These are phyloP conservation scores for Acaromyces ingoldii DNA, from an alignment of 1,284 basidiomycete species.

Conservation along the genomic window DNA sequence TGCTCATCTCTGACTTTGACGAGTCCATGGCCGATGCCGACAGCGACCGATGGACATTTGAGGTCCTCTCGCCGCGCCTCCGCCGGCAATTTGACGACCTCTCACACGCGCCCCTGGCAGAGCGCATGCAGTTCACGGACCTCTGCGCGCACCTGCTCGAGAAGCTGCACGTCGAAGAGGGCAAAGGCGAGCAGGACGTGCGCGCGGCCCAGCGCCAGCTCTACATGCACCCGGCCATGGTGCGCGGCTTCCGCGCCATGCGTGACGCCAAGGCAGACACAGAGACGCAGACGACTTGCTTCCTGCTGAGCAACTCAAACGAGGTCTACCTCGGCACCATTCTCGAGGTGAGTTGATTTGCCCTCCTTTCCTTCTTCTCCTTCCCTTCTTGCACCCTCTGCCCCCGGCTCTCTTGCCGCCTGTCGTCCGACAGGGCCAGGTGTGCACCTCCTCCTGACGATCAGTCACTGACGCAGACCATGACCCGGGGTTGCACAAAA, in stretches of 20 bases:
- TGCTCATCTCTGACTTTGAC: slow-evolving; percentile 95
- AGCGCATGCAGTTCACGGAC: slow-evolving; percentile 81
- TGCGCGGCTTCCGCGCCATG: slow-evolving; percentile 72
- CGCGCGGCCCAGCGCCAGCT: not conserved
- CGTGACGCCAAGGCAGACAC: slow-evolving; percentile 61
- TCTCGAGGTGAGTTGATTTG: slow-evolving; percentile 55
- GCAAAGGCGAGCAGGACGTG: not conserved
- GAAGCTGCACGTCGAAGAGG: slow-evolving; percentile 34
- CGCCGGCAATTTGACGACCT: slow-evolving; percentile 75
- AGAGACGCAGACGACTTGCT: slow-evolving; percentile 71
- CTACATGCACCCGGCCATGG: slow-evolving; percentile 85
- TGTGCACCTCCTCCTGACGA: too few species aligned
- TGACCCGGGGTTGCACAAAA: not conserved
- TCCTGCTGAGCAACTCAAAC: slow-evolving; percentile 92
- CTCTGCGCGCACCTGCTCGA: slow-evolving; percentile 45
- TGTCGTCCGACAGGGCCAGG: not conserved
- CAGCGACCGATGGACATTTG: slow-evolving; percentile 91
- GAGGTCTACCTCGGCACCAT: slow-evolving; percentile 81
- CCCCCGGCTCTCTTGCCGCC: too few species aligned
- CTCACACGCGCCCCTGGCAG: slow-evolving; percentile 56
- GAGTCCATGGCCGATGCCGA: slow-evolving; percentile 74
- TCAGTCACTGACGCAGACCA: too few species aligned
- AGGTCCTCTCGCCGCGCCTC: slow-evolving; percentile 78
- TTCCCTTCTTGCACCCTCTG: not conserved
- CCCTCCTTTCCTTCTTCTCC: too few species aligned